A percentile compares a stretch with the other conserved stretches of the same genome.
These are phyloP conservation scores for Malus fusca DNA, from an alignment of 306 rosid genomes.

Conservation along the genomic window DNA sequence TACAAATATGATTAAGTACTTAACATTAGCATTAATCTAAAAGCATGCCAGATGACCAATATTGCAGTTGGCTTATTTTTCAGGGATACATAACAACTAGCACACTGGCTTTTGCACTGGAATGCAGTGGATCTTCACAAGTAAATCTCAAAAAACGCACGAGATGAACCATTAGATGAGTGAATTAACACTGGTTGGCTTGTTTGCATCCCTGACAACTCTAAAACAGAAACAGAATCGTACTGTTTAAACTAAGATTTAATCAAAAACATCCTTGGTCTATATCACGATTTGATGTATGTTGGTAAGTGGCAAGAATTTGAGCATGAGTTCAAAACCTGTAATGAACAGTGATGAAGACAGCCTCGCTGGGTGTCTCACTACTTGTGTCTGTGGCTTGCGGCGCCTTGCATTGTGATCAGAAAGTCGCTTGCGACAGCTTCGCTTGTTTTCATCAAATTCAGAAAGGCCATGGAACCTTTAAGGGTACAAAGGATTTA, in stretches of 20 bases:
- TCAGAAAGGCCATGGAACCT: slow-evolving; percentile 87
- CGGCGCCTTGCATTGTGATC: slow-evolving; percentile 99
- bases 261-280: neutral
- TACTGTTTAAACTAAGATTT: neutral
- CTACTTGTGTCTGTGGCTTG: slow-evolving; percentile 58
- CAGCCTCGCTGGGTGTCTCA: slow-evolving; percentile 42
- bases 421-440: slow-evolving; percentile 88
- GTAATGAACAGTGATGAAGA: slow-evolving; percentile 57
- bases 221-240: neutral
- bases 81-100: neutral
- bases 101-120: no score
- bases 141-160: no score
- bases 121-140: no score
- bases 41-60: neutral
- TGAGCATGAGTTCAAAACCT: neutral
- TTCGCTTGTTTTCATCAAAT: slow-evolving; percentile 86
- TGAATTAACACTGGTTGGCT: neutral
- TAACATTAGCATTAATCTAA: neutral
- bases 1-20: neutral
- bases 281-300: neutral
- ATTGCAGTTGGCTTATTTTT: neutral
- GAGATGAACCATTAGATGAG: neutral
- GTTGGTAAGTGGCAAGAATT: neutral
- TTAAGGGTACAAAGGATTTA: slow-evolving; percentile 26
- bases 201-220: neutral